A percentile compares a stretch with the other conserved stretches of the same genome.
Conservation (phyloP, 495 filamentous ascomycete genomes). For the Corynascus novoguineensis region DNA sequence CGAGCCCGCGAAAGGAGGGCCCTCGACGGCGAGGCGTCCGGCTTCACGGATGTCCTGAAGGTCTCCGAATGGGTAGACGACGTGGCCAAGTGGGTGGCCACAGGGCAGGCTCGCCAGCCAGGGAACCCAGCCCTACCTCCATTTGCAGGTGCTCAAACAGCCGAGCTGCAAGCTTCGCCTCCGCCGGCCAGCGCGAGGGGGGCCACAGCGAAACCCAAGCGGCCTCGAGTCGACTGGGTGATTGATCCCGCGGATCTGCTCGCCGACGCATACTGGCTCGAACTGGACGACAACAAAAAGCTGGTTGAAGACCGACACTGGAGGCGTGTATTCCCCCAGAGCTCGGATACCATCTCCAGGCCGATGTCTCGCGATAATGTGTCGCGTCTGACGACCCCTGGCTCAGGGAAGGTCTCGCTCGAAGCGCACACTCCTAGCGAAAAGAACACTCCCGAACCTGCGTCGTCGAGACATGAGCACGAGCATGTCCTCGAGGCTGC, state of each 20-base stretch:
- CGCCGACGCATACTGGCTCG: constrained; percentile 79
- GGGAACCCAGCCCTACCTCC: constrained; percentile 54
- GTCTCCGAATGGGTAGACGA: constrained; percentile 71
- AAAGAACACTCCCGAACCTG: constrained; percentile 14
- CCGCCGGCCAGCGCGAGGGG: constrained; percentile 28
- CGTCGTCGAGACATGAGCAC: constrained; percentile 23
- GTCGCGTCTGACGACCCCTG: constrained; percentile 16
- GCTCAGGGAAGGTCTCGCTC: constrained; percentile 23
- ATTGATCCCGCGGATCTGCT: constrained; percentile 73
- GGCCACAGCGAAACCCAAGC: constrained; percentile 45
- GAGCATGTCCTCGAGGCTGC: constrained; percentile 32
- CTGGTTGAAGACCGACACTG: constrained; percentile 70
- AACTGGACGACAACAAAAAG: constrained; percentile 67
- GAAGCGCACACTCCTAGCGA: constrained; percentile 14
- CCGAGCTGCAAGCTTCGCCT: constrained; percentile 29
- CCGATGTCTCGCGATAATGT: constrained; percentile 21
- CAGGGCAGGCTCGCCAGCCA: constrained; percentile 25
- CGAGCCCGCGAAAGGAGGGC: constrained; percentile 64
- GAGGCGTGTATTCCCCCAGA: constrained; percentile 57
- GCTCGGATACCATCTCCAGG: constrained; percentile 20
- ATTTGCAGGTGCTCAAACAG: constrained; percentile 42
- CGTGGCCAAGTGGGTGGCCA: constrained; percentile 50
- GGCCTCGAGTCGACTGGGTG: constrained; percentile 73
- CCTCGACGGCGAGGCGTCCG: constrained; percentile 65
- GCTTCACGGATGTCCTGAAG: constrained; percentile 64